Conservation (phyloP, 2,329 filamentous ascomycete species). For the Macrophomina phaseolina region DNA sequence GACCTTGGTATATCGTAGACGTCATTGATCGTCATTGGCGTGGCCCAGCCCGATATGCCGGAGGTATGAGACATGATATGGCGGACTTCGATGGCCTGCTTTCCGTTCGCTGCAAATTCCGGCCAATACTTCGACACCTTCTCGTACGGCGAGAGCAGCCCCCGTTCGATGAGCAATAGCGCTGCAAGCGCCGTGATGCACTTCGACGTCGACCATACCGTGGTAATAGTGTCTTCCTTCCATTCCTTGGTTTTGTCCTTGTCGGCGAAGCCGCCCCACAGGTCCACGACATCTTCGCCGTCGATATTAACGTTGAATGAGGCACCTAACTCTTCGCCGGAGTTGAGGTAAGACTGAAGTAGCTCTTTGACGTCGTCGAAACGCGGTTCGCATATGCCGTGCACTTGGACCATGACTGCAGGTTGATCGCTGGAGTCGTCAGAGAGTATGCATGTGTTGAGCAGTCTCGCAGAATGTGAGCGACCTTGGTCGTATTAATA, state of each 20-base stretch:
- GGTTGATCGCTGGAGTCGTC: too few species aligned
- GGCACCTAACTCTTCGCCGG: slow-evolving; percentile 53
- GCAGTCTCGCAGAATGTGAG: too few species aligned
- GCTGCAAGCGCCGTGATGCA: slow-evolving; percentile 36
- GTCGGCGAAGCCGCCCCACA: slow-evolving; percentile 53
- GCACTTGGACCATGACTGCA: slow-evolving; percentile 29
- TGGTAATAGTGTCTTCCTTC: slow-evolving; percentile 38
- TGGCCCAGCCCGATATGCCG: slow-evolving; percentile 19
- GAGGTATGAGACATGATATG: slow-evolving; percentile 26
- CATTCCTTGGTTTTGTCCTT: slow-evolving; percentile 40
- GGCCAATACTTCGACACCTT: slow-evolving; percentile 42
- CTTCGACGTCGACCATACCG: slow-evolving; percentile 37
- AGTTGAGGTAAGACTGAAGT: slow-evolving; percentile 44
- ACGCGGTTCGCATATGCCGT: slow-evolving; percentile 46
- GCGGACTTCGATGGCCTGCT: slow-evolving; percentile 36
- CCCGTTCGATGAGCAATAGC: slow-evolving; percentile 36
- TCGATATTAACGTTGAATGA: slow-evolving; percentile 50
- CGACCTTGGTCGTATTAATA: too few species aligned
- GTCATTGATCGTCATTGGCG: neutral
- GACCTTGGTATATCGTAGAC: neutral
- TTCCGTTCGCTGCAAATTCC: slow-evolving; percentile 41
- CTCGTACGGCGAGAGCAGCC: slow-evolving; percentile 35
- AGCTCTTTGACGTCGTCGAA: slow-evolving; percentile 46
- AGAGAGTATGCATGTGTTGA: too few species aligned
- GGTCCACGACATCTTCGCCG: slow-evolving; percentile 51